phyloP scores from a whole-genome alignment of 1,284 basidiomycete genomes.

The Filobasidium uniguttulatum region DNA sequence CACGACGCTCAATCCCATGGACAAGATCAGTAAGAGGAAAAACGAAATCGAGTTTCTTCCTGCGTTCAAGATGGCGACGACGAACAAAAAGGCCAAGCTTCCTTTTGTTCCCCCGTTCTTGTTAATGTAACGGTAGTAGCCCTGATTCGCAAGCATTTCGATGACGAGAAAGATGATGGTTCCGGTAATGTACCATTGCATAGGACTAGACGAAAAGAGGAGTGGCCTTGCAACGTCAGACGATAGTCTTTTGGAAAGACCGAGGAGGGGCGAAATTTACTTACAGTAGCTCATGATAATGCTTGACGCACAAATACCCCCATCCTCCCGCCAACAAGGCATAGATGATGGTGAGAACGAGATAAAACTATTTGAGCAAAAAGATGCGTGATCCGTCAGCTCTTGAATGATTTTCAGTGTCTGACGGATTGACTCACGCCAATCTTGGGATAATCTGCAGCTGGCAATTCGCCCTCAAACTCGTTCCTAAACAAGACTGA shows the following conservation, averaged over 20 bases:
- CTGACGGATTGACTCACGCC: constrained; percentile 46
- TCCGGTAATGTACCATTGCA: constrained; percentile 84
- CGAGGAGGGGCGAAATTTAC: constrained; percentile 7
- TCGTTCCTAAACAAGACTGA: constrained; percentile 73
- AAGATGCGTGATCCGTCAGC: constrained; percentile 6
- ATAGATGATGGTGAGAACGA: constrained; percentile 67
- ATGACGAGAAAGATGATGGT: constrained; percentile 76
- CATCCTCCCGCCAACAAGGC: constrained; percentile 54
- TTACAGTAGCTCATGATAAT: constrained; percentile 61
- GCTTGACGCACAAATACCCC: constrained; percentile 71
- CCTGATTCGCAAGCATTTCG: constrained; percentile 77
- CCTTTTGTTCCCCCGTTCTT: constrained; percentile 63
- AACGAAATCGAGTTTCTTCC: constrained; percentile 86
- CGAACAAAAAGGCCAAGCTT: constrained; percentile 68
- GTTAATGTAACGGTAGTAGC: constrained; percentile 57
- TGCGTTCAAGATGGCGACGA: constrained; percentile 83
- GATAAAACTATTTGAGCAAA: constrained; percentile 62
- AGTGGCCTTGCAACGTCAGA: neutral
- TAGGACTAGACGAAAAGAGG: constrained; percentile 19
- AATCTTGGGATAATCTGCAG: constrained; percentile 96
- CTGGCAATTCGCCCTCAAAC: constrained; percentile 78
- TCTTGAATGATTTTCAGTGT: neutral
- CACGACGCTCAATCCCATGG: constrained; percentile 68
- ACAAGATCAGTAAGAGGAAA: constrained; percentile 86
- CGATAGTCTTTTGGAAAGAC: neutral